Evolutionary conservation across 2,329 filamentous ascomycete species (phyloP).

Genomic region (Lachnellula subtilissima): DNA sequence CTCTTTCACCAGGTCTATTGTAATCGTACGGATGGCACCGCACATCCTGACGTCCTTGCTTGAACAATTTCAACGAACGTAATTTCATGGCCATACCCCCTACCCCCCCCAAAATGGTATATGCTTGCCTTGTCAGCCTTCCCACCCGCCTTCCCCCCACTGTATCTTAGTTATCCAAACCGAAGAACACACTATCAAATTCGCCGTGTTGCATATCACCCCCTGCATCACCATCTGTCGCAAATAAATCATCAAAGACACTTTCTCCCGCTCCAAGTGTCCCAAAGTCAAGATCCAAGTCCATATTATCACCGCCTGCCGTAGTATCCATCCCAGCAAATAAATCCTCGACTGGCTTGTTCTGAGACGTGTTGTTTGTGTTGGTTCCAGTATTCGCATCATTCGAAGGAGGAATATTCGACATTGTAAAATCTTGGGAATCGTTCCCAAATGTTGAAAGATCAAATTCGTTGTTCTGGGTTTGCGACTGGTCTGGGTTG

Average conservation of each 20-base stretch:
- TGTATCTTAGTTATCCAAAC: conserved; percentile 10
- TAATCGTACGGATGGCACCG: too few relatives aligned
- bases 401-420: conserved; percentile 16
- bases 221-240: conserved; percentile 17
- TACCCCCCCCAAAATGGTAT: neutral
- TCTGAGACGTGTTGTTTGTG: conserved; percentile 10
- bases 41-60: too few relatives aligned
- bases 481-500: conserved; percentile 17
- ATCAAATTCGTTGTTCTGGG: conserved; percentile 27
- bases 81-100: too few relatives aligned
- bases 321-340: conserved; percentile 16
- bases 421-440: conserved; percentile 38
- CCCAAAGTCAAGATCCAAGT: conserved; percentile 49
- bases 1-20: too few relatives aligned
- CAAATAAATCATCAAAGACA: conserved; percentile 29
- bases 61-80: too few relatives aligned
- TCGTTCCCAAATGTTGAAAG: conserved; percentile 27
- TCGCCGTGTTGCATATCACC: conserved; percentile 27
- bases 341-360: conserved; percentile 20
- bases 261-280: conserved; percentile 35
- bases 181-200: conserved; percentile 30
- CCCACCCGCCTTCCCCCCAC: too few relatives aligned
- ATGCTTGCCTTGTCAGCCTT: too few relatives aligned
- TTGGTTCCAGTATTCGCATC: conserved; percentile 13
- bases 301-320: conserved; percentile 27